Base-by-base conservation (phyloP, 257 asterid genomes). In the Rauvolfia tetraphylla region DNA sequence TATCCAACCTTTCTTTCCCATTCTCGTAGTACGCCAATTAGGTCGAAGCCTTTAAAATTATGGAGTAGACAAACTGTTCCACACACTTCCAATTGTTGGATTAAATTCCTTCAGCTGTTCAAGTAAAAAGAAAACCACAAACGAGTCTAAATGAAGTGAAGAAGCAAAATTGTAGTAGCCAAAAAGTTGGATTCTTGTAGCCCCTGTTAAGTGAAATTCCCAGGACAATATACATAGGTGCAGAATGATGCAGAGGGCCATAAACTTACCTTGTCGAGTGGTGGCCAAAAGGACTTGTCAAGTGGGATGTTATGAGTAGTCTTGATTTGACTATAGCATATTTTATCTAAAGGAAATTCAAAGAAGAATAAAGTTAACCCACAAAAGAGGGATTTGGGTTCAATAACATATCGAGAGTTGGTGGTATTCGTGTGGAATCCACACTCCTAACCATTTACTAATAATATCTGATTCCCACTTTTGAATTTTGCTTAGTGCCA, bases 391-490 rank as follows among this genome's bases (percentile, higher is more conserved):
- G 44, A 57, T 53, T 62, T 49, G 58, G 8, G 17, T 68, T 33
- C 23, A 49, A 63, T 51, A 78, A 46, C 59, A 72, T 73, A 73
- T 65, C 71, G 34, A 65, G 67, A 56, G 66, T 70, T 85, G 82
- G 90, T 82, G 86, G 86, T 63, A 46, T 83, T 87, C 90, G 81
- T 83, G 88, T 84, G 90, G 87, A 81, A 79, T 82, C 77, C 90
- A 83, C 87, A 87, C 88, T 81, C 88, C 88, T 41, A 29, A 34
- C 76, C 65, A 83, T 82, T 78, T 57, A 79, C 74, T 68, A 27
- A 53, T 56, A 36, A 71, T 29, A 65, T 71, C 46, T 53, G 56
- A 53, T 63, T 74, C 76, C 76, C 62, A 44, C 69, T 38, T 69
- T 36, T 33, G 29, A 12, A 20, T 39, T 49, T 36, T 68, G n/a